A percentile compares a stretch with the other conserved stretches of the same genome.
phyloP scores from a whole-genome alignment of 345 rosid genomes.

The Pugionium dolabratum region DNA sequence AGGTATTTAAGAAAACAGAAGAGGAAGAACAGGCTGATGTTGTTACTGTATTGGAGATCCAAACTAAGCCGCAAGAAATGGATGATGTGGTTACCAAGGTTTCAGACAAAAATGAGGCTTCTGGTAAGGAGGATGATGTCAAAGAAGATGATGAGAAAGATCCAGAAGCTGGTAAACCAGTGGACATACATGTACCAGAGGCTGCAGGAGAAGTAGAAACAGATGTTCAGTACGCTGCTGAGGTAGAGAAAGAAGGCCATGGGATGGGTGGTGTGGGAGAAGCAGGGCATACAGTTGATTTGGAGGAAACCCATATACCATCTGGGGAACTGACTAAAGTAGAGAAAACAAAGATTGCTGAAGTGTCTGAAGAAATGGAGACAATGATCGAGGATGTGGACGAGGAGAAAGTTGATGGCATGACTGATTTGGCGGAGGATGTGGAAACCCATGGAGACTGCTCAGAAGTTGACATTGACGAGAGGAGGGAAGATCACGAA shows the following conservation, averaged over 20 bases:
- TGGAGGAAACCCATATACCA: constrained; percentile 28
- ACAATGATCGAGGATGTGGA: constrained; percentile 30
- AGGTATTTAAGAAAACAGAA: constrained; percentile 17
- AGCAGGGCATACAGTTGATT: constrained; percentile 7
- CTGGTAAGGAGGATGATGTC: constrained; percentile 24
- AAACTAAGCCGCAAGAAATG: constrained; percentile 32
- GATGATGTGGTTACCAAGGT: constrained; percentile 24
- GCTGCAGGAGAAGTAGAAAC: constrained; percentile 28
- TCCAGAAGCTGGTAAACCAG: constrained; percentile 22
- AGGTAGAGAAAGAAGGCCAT: constrained; percentile 30
- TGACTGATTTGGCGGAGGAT: constrained; percentile 39
- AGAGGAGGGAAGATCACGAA: constrained; percentile 41
- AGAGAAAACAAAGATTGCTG: constrained; percentile 33
- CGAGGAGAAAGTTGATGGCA: constrained; percentile 35
- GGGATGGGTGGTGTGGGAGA: constrained; percentile 29
- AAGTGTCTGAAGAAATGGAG: constrained; percentile 37
- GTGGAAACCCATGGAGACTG: constrained; percentile 37
- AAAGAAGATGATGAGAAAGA: constrained; percentile 33
- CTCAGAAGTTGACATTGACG: constrained; percentile 35
- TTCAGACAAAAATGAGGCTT: constrained; percentile 17
- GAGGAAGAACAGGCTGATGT: constrained; percentile 29
- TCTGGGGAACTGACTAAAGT: constrained; percentile 24
- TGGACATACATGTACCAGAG: constrained; percentile 30
- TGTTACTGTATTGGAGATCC: constrained; percentile 12
- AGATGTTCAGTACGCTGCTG: constrained; percentile 12